phyloP scores from a whole-genome alignment of 768 basidiomycete species.

The Suillus spraguei region DNA sequence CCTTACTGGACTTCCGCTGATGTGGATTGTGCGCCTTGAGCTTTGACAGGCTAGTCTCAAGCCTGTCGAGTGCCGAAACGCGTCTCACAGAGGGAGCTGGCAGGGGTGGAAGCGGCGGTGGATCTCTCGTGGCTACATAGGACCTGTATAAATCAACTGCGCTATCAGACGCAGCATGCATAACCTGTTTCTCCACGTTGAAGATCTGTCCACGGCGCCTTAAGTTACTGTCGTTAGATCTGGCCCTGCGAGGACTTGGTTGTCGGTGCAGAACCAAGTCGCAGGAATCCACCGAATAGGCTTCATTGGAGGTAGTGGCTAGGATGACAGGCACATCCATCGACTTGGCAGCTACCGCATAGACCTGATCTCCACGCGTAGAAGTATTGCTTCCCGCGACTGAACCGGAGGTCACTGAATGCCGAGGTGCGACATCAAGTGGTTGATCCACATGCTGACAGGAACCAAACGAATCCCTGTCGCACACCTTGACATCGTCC shows the following conservation, averaged over 20 bases:
- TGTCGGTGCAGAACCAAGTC: constrained; percentile 9
- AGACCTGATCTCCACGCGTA: background rate
- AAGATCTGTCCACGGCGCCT: constrained; percentile 33
- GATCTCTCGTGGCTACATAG: constrained; percentile 19
- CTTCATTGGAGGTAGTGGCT: background rate
- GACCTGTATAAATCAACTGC: constrained; percentile 16
- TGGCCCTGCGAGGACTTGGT: background rate
- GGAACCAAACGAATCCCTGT: background rate
- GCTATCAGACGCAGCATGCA: constrained; percentile 1
- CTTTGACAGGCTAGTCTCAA: constrained; percentile 36
- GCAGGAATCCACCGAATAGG: background rate
- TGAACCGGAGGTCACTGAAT: background rate
- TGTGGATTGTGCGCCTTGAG: constrained; percentile 34
- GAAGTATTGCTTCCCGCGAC: background rate
- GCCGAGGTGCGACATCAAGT: background rate
- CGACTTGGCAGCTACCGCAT: background rate
- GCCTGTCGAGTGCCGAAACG: constrained; percentile 34
- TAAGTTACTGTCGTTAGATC: background rate
- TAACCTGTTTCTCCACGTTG: constrained; percentile 13
- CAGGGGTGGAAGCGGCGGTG: constrained; percentile 24
- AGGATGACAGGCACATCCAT: constrained; percentile 9
- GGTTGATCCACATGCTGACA: background rate
- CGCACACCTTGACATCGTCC: background rate
- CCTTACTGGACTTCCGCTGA: constrained; percentile 26
- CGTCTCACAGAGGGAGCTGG: constrained; percentile 18